A percentile compares a stretch with the other conserved stretches of the same genome.
Conservation (phyloP, 129 eudicot genomes). For the Tagetes patula region DNA sequence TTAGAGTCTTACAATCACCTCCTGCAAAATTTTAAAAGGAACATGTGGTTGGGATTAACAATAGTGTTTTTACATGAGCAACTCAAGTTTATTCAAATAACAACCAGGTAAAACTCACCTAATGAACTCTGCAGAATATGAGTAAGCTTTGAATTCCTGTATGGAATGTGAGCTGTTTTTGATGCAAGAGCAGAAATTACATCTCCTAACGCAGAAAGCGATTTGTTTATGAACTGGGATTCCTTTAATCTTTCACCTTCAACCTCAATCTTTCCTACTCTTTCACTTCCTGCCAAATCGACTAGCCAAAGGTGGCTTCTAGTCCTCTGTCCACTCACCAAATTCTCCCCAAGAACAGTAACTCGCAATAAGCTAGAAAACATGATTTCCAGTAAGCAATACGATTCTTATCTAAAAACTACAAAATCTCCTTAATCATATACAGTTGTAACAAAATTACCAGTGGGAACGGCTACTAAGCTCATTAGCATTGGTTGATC, state of each 20-base stretch:
- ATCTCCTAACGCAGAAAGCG: slow-evolving; percentile 93
- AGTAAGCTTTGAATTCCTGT: slow-evolving; percentile 97
- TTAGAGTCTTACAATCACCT: slow-evolving; percentile 94
- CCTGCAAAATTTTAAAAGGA: slow-evolving; percentile 43
- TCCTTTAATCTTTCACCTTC: slow-evolving; percentile 95
- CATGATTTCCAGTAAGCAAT: background rate
- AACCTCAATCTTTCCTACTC: slow-evolving; percentile 83
- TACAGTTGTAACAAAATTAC: slow-evolving; percentile 33
- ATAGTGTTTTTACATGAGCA: slow-evolving; percentile 3
- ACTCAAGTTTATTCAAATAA: slow-evolving; percentile 2
- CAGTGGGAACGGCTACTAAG: slow-evolving; percentile 98
- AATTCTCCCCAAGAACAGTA: slow-evolving; percentile 70
- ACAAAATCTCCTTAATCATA: slow-evolving; percentile 2
- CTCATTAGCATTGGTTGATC: slow-evolving; percentile 96
- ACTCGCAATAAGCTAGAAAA: slow-evolving; percentile 79
- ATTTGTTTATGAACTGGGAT: slow-evolving; percentile 90
- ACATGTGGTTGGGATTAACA: background rate
- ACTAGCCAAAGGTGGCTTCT: slow-evolving; percentile 97
- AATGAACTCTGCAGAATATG: slow-evolving; percentile 96
- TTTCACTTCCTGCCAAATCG: slow-evolving; percentile 97
- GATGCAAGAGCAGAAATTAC: slow-evolving; percentile 97
- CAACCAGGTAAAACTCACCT: slow-evolving; percentile 44
- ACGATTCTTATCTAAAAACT: slow-evolving; percentile 8
- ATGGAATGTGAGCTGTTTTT: slow-evolving; percentile 85
- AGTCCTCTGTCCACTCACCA: slow-evolving; percentile 70